Conservation (phyloP, 139 green algal species). For the Tetradesmus lagerheimii region DNA sequence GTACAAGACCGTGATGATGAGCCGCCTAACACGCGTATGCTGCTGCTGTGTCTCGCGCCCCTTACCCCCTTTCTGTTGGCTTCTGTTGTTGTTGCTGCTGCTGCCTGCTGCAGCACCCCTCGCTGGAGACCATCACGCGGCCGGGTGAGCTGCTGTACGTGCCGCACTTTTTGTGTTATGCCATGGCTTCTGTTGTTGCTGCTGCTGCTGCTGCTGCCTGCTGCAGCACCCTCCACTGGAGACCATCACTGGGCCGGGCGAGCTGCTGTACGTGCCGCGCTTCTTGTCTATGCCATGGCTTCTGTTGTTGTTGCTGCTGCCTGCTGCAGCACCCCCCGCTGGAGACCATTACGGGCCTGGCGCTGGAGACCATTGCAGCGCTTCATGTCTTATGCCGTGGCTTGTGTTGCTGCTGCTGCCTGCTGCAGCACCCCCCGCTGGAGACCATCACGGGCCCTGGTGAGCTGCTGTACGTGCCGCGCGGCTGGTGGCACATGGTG, state of each 20-base stretch:
- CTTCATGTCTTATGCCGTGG: too few relatives aligned
- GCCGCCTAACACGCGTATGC: background rate
- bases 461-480: constrained; percentile 91
- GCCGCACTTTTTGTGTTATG: too few relatives aligned
- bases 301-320: background rate
- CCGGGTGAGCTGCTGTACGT: background rate
- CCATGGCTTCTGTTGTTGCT: background rate
- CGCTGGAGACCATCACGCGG: background rate
- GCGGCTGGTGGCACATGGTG: constrained; percentile 89
- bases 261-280: constrained; percentile 91
- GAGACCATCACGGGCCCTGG: constrained; percentile 76
- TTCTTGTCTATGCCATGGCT: background rate
- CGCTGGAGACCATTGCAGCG: too few relatives aligned
- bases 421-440: constrained; percentile 55
- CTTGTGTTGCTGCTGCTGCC: background rate
- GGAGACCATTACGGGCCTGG: too few relatives aligned
- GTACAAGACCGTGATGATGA: too few relatives aligned
- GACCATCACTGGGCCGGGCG: constrained; percentile 66
- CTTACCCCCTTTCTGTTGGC: too few relatives aligned
- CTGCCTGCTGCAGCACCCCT: background rate
- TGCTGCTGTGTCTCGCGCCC: too few relatives aligned
- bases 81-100: background rate
- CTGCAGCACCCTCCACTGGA: constrained; percentile 63
- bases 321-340: too few relatives aligned
- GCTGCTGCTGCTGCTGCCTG: background rate